A percentile compares a stretch with the other conserved stretches of the same genome.
Conservation (phyloP, 208 protist genomes). For the Trypanosoma lewisi region DNA sequence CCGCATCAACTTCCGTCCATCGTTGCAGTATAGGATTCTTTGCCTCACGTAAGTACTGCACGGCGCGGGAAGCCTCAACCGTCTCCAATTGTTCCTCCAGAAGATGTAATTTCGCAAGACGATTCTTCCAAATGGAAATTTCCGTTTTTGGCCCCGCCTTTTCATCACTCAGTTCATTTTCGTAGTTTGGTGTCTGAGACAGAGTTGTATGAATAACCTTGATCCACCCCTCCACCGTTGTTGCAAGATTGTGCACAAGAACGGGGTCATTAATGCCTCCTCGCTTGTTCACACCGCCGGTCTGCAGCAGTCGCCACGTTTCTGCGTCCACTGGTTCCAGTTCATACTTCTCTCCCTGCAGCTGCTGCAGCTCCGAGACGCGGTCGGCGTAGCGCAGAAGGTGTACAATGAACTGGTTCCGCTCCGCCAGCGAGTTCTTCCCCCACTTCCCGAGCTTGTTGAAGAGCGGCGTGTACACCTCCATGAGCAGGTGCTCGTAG, state of each 20-base stretch:
- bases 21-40: conserved; percentile 71
- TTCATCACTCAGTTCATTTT: conserved; percentile 89
- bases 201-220: conserved; percentile 64
- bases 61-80: conserved; percentile 67
- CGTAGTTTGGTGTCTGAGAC: conserved; percentile 78
- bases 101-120: conserved; percentile 89
- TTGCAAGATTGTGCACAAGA: conserved; percentile 60
- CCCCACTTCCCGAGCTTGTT: conserved; percentile 81
- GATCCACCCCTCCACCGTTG: conserved; percentile 83
- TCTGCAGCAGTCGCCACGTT: conserved; percentile 81
- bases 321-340: conserved; percentile 58
- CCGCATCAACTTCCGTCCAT: conserved; percentile 91
- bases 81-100: conserved; percentile 89
- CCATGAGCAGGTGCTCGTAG: conserved; percentile 86
- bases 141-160: conserved; percentile 92
- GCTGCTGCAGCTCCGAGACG: conserved; percentile 86
- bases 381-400: conserved; percentile 89
- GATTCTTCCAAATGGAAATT: conserved; percentile 93
- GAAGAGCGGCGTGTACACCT: conserved; percentile 91
- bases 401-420: conserved; percentile 82
- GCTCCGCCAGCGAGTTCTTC: conserved; percentile 83
- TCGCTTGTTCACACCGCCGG: conserved; percentile 71
- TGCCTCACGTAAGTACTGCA: conserved; percentile 90
- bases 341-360: conserved; percentile 64
- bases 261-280: conserved; percentile 73